A percentile compares a stretch with the other conserved stretches of the same genome.
Conservation (phyloP, 345 rosid species). For the Citrus hindsii region DNA sequence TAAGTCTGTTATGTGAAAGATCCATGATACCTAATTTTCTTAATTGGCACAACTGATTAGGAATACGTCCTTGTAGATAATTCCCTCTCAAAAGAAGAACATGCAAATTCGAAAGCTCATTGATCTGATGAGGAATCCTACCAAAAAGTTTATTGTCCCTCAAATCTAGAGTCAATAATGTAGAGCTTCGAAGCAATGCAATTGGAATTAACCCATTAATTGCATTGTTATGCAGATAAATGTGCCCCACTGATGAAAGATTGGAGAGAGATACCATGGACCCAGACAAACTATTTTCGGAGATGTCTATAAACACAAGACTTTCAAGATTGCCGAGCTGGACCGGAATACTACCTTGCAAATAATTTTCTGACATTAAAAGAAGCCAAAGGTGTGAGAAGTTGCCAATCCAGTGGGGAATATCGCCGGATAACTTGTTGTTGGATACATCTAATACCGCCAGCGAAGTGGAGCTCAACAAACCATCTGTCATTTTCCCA, state of each 20-base stretch:
- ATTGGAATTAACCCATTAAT: neutral
- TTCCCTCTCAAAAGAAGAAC: neutral
- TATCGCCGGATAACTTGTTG: neutral
- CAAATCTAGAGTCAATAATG: neutral
- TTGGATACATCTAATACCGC: neutral
- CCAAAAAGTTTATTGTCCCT: neutral
- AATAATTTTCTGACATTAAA: neutral
- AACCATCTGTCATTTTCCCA: neutral
- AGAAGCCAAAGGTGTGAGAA: rapidly evolving
- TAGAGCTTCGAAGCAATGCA: neutral
- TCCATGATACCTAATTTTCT: neutral
- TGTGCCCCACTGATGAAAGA: neutral
- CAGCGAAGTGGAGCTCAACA: neutral
- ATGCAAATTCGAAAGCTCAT: neutral
- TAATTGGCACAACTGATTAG: neutral
- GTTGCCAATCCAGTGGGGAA: neutral
- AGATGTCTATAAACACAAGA: neutral
- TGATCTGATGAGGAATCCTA: neutral
- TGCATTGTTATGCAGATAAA: neutral
- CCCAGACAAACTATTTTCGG: neutral
- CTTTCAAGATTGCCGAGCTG: neutral
- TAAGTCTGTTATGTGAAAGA: neutral
- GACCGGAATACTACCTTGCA: neutral
- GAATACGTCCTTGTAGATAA: neutral
- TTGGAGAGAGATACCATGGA: neutral